Evolutionary conservation across 2,329 filamentous ascomycete species (phyloP), one percentile per base, ranked within the genome.

Genomic region (Colletotrichum sp.): DNA sequence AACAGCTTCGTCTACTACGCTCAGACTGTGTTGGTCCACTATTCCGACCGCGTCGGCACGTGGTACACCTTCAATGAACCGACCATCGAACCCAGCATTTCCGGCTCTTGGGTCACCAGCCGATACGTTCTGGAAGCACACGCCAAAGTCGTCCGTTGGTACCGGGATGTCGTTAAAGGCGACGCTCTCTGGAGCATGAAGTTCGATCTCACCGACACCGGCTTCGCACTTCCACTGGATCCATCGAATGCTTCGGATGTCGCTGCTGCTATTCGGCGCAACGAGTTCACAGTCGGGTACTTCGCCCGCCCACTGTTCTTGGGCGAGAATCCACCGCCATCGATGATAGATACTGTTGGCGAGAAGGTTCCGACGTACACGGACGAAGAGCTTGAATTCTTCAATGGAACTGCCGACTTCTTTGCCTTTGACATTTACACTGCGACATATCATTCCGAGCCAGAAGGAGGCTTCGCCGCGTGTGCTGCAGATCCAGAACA

Each of bases 381-480:
- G 1, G 77, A 85, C 0, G 82, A 65, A 32, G 69, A 93, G 52
- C 83, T 92, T 15, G 79, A 78, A 2, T 86, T 87, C 57, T 87
- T 91, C 30, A 84, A 86, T 21, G 85, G 87, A 9, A 91, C 89
- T 0, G 86, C 87, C 2, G 91, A 92, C 80, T 89, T 92, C 69
- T 86, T 91, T 24, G 89, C 87, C 8, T 87, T 92, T 49, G 90
- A 93, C 76, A 88, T 90, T 0, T 93, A 93, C 82, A 92, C 89
- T 9, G 71, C 66, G 5, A 57, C 71, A 1, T 71, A 65, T n/a
- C 68, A 70, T 28, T 70, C 68, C 1, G 57, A 70, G 57, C 68
- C 68, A 24, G 57, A 12, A 1, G 68, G 57, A 2, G 68, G 68
- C 13, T 63, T 70, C 8, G 26, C 28, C 5, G 57, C 55, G 4